Percentiles rank a stretch among this genome's conserved stretches.
Conservation (phyloP, 306 rosid genomes). For the Albizia julibrissin region DNA sequence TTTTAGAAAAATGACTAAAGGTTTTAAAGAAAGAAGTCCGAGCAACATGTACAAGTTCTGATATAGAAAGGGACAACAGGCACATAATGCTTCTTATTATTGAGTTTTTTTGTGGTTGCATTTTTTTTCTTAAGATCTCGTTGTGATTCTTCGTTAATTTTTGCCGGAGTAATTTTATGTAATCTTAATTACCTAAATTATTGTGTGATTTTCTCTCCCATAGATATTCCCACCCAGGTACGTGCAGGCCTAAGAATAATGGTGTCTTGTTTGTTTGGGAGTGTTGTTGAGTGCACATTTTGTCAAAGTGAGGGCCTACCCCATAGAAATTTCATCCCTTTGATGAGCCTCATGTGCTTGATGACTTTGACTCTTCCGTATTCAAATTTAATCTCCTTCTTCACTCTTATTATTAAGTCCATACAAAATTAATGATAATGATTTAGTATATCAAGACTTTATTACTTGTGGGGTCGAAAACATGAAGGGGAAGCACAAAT, state of each 20-base stretch:
- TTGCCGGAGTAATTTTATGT: background rate
- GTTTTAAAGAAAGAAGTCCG: too few species aligned
- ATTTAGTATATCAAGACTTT: too few species aligned
- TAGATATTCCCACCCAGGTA: background rate
- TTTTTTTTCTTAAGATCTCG: too few species aligned
- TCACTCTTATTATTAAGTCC: background rate
- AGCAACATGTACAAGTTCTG: too few species aligned
- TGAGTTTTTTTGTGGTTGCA: too few species aligned
- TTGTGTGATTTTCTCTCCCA: background rate
- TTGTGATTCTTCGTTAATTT: background rate
- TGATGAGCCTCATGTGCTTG: background rate
- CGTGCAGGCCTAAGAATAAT: too few species aligned
- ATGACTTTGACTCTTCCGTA: background rate
- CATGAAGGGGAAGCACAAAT: too few species aligned
- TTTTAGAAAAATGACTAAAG: too few species aligned
- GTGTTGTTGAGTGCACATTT: background rate
- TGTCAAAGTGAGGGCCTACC: background rate
- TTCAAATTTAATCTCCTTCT: background rate
- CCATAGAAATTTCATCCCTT: background rate
- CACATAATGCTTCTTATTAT: too few species aligned
- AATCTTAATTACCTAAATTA: background rate
- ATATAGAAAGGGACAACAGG: too few species aligned
- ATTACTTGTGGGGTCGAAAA: background rate
- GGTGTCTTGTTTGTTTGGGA: background rate
- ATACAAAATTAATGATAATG: background rate